Evolutionary conservation across 768 basidiomycete species (phyloP).

Genomic region (Termitomyces sp.): DNA sequence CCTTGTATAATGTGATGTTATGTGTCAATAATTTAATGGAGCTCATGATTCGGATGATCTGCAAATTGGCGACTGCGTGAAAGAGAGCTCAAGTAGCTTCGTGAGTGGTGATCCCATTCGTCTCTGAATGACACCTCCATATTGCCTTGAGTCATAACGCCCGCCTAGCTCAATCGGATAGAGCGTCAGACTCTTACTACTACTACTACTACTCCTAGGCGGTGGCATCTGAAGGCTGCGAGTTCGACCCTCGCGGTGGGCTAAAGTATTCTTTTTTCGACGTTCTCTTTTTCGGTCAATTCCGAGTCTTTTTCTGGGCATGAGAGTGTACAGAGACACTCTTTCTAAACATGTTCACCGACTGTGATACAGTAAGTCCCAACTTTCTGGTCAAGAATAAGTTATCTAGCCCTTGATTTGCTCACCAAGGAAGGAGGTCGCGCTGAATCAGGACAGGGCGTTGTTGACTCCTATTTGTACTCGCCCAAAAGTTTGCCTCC

Average conservation of each 20-base stretch:
- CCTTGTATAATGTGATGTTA: neutral
- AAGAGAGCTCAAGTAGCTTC: neutral
- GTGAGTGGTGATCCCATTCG: neutral
- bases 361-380: too few species aligned
- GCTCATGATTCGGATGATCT: neutral
- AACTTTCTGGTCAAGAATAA: too few species aligned
- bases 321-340: too few species aligned
- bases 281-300: too few species aligned
- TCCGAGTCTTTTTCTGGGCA: too few species aligned
- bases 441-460: neutral
- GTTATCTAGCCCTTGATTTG: too few species aligned
- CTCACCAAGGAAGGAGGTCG: too few species aligned
- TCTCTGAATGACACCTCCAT: neutral
- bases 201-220: conserved; percentile 4
- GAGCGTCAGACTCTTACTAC: conserved; percentile 47
- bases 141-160: conserved; percentile 19
- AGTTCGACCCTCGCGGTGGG: conserved; percentile 72
- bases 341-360: too few species aligned
- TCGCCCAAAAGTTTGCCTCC: neutral
- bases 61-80: neutral
- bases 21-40: neutral
- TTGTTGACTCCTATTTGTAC: conserved; percentile 8
- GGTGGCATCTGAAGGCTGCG: conserved; percentile 66
- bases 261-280: neutral
- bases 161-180: conserved; percentile 64